Evolutionary conservation across 2,329 filamentous ascomycete genomes (phyloP).

Genomic region (Dichotomopilus funicola): DNA sequence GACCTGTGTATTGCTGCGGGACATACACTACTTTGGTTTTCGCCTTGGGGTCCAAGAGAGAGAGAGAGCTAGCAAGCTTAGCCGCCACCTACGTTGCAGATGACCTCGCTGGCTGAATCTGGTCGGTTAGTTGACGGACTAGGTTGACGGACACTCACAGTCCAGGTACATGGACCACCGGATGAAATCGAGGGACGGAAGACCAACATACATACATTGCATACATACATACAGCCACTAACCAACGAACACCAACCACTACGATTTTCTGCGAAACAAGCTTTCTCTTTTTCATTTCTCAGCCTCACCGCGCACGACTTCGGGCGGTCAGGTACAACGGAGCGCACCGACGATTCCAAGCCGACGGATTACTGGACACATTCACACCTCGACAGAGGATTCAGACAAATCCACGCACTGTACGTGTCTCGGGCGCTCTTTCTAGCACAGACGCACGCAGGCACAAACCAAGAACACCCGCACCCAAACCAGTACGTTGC

Average conservation of each 20-base stretch:
- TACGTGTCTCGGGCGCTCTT: not conserved
- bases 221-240: too few relatives aligned
- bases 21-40: not conserved
- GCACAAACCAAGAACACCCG: not conserved
- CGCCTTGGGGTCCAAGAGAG: not conserved
- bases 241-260: too few relatives aligned
- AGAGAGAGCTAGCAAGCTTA: not conserved
- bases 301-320: not conserved
- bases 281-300: not conserved
- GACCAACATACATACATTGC: not conserved
- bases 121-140: not conserved
- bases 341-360: not conserved
- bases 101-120: slow-evolving; percentile 1
- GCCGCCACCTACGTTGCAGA: slow-evolving; percentile 10
- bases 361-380: not conserved
- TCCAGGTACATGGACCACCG: not conserved
- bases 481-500: slow-evolving; percentile 19
- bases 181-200: not conserved
- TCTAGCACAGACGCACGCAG: not conserved
- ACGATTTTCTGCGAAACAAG: not conserved
- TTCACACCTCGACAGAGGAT: not conserved
- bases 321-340: not conserved
- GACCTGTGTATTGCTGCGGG: not conserved
- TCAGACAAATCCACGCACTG: not conserved
- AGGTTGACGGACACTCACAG: not conserved